Percentiles rank a stretch among this genome's conserved stretches.
Conservation (phyloP, 2,329 filamentous ascomycete genomes). For the Cordyceps cicadae region DNA sequence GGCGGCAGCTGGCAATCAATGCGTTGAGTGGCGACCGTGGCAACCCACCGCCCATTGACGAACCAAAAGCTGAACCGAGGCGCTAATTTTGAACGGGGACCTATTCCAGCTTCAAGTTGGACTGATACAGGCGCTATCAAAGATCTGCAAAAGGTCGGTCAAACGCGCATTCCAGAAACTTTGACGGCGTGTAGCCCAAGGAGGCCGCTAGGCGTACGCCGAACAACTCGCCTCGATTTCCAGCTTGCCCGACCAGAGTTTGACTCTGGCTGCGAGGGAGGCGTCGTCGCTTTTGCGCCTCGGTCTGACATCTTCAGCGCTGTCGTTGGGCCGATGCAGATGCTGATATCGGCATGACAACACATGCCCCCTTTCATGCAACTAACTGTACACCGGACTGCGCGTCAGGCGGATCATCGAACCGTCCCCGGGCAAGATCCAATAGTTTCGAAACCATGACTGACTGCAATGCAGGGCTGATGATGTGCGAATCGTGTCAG, state of each 20-base stretch:
- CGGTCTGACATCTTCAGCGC: neutral
- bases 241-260: neutral
- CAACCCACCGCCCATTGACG: neutral
- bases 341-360: too few relatives aligned
- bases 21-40: neutral
- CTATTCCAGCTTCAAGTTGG: neutral
- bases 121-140: neutral
- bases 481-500: too few relatives aligned
- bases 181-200: neutral
- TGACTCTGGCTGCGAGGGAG: neutral
- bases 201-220: neutral
- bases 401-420: neutral
- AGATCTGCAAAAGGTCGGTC: neutral
- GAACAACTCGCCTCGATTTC: neutral
- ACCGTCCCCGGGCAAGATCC: neutral
- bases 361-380: too few relatives aligned
- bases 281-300: neutral
- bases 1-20: neutral
- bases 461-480: too few relatives aligned
- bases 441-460: too few relatives aligned
- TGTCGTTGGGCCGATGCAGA: neutral
- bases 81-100: neutral
- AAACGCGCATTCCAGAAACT: constrained; percentile 5
- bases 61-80: neutral
- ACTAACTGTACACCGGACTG: too few relatives aligned